phyloP scores from a whole-genome alignment of 257 asterid species.

The Solanum rostratum region DNA sequence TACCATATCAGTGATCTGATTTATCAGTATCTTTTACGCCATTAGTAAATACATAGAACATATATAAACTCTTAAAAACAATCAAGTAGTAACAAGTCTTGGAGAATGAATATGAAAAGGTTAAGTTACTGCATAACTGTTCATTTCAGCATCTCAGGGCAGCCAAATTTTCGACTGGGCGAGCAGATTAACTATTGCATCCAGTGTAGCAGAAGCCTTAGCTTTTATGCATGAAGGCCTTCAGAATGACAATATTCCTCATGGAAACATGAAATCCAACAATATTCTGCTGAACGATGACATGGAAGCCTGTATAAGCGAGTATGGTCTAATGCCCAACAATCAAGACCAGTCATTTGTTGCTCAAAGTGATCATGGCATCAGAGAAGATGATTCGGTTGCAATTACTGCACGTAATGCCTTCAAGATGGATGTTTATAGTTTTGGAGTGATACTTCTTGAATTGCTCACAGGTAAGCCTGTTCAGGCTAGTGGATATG shows the following conservation, averaged over 20 bases:
- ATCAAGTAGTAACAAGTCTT: not conserved
- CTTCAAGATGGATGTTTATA: conserved; percentile 34
- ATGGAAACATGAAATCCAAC: conserved; percentile 66
- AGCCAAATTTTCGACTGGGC: conserved; percentile 37
- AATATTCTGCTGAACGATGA: conserved; percentile 40
- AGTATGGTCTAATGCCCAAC: conserved; percentile 43
- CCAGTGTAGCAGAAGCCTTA: conserved; percentile 35
- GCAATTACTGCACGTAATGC: not conserved
- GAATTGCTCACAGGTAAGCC: conserved; percentile 64
- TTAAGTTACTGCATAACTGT: not conserved
- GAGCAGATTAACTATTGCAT: conserved; percentile 41
- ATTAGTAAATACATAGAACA: not conserved
- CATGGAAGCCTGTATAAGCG: conserved; percentile 57
- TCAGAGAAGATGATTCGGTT: conserved; percentile 2
- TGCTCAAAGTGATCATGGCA: conserved; percentile 5
- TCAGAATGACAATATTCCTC: conserved; percentile 37
- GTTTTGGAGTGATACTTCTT: conserved; percentile 49
- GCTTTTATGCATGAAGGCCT: conserved; percentile 56
- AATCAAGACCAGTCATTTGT: conserved; percentile 14
- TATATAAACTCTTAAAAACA: not conserved
- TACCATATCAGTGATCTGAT: not conserved
- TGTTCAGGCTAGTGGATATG: conserved; percentile 39
- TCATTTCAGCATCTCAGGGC: conserved; percentile 34
- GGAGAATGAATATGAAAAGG: not conserved
- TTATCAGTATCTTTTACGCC: not conserved